Evolutionary conservation across 169 alveolate genomes (phyloP).

Genomic region (Blepharisma undulans): DNA sequence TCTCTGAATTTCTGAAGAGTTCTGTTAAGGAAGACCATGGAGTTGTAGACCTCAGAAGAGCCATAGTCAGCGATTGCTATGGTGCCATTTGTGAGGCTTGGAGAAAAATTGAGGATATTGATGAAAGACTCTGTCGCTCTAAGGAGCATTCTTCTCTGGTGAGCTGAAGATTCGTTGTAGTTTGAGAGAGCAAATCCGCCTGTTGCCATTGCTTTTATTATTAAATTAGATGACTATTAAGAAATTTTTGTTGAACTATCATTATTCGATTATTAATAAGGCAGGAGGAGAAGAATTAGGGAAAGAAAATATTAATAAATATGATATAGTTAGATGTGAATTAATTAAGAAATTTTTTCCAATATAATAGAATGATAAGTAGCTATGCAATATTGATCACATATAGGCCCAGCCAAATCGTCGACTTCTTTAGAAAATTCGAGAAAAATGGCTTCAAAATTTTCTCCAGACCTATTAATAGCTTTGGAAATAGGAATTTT

Average conservation of each 20-base stretch:
- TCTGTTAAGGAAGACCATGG: not conserved
- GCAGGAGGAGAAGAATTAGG: not conserved
- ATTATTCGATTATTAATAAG: no score
- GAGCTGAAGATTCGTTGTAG: no score
- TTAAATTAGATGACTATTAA: no score
- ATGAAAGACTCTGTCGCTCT: no score
- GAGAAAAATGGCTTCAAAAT: not conserved
- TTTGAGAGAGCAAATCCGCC: no score
- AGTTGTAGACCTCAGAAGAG: constrained; percentile 16
- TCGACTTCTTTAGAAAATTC: not conserved
- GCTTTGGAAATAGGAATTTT: not conserved
- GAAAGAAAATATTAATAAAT: not conserved
- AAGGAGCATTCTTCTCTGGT: no score
- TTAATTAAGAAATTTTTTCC: not conserved
- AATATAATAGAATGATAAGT: not conserved
- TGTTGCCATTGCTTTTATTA: no score
- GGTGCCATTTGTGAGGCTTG: not conserved
- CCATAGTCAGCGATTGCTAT: constrained; percentile 19
- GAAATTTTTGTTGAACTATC: no score
- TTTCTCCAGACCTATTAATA: not conserved
- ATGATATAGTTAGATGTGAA: not conserved
- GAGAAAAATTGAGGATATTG: not conserved
- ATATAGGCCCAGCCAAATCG: not conserved
- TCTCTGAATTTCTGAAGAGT: not conserved
- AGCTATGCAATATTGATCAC: not conserved